These are phyloP conservation scores for Friedmanniomyces endolithicus DNA, from an alignment of 495 filamentous ascomycete genomes.

Conservation along the genomic window DNA sequence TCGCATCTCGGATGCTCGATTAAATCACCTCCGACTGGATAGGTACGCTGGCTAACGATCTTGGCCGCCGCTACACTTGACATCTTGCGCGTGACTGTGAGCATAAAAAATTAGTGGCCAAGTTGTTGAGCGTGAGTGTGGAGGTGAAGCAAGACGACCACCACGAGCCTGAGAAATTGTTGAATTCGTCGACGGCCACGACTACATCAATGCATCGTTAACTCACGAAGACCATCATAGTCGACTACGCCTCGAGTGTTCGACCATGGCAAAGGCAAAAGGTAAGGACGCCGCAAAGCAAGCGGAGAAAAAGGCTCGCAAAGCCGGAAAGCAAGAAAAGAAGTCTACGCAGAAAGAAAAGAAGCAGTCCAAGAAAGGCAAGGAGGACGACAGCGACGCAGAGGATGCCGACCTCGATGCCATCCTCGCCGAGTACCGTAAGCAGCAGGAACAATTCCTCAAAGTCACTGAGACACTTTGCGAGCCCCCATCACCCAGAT, in stretches of 20 bases:
- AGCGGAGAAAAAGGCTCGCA: constrained; percentile 48
- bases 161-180: background rate
- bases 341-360: constrained; percentile 53
- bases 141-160: background rate
- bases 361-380: constrained; percentile 41
- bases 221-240: background rate
- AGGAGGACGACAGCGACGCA: constrained; percentile 57
- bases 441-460: constrained; percentile 72
- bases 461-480: constrained; percentile 76
- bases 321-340: constrained; percentile 53
- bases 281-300: constrained; percentile 45
- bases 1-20: background rate
- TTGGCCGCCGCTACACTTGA: constrained; percentile 25
- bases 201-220: background rate
- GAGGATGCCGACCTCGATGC: constrained; percentile 92
- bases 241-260: background rate
- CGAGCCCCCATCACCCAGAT: constrained; percentile 65
- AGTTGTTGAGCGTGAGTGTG: background rate
- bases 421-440: constrained; percentile 83
- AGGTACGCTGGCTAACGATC: constrained; percentile 27
- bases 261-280: constrained; percentile 27
- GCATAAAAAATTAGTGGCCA: background rate
- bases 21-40: constrained; percentile 26
- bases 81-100: constrained; percentile 10
- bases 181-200: background rate